phyloP scores from a whole-genome alignment of 768 basidiomycete species.

The Pleurotus eryngii region DNA sequence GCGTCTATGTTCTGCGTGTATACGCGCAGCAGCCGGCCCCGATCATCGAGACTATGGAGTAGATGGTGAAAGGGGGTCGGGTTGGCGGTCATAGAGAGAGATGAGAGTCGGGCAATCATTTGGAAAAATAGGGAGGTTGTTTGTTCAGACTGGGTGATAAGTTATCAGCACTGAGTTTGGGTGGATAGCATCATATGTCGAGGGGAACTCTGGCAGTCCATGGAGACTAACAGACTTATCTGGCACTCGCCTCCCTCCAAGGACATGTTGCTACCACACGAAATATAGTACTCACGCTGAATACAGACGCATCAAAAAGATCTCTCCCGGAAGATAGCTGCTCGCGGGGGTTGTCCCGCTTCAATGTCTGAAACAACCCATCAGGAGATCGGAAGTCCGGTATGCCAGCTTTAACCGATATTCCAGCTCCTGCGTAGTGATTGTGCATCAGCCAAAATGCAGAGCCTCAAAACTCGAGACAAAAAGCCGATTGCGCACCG shows the following conservation, averaged over 20 bases:
- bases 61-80: slow-evolving; percentile 82
- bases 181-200: background rate
- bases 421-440: slow-evolving; percentile 66
- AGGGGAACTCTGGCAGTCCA: background rate
- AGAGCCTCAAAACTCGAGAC: background rate
- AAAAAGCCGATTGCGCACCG: slow-evolving; percentile 47
- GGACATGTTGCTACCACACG: background rate
- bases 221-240: background rate
- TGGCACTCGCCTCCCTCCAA: too few relatives aligned
- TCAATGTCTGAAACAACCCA: slow-evolving; percentile 76
- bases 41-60: slow-evolving; percentile 70
- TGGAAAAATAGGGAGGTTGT: slow-evolving; percentile 79
- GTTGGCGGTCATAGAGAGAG: slow-evolving; percentile 63
- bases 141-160: slow-evolving; percentile 54
- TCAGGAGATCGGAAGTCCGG: slow-evolving; percentile 85
- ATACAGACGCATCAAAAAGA: slow-evolving; percentile 87
- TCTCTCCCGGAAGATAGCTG: slow-evolving; percentile 76
- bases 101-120: slow-evolving; percentile 84
- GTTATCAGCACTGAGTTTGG: slow-evolving; percentile 8
- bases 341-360: slow-evolving; percentile 74
- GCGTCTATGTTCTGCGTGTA: slow-evolving; percentile 96
- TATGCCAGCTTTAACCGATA: slow-evolving; percentile 84
- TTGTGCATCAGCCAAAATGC: too few relatives aligned
- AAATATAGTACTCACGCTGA: slow-evolving; percentile 56
- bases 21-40: slow-evolving; percentile 75